Evolutionary conservation across 1,284 basidiomycete genomes (phyloP).

Genomic region (Leccinum angustisporum): DNA sequence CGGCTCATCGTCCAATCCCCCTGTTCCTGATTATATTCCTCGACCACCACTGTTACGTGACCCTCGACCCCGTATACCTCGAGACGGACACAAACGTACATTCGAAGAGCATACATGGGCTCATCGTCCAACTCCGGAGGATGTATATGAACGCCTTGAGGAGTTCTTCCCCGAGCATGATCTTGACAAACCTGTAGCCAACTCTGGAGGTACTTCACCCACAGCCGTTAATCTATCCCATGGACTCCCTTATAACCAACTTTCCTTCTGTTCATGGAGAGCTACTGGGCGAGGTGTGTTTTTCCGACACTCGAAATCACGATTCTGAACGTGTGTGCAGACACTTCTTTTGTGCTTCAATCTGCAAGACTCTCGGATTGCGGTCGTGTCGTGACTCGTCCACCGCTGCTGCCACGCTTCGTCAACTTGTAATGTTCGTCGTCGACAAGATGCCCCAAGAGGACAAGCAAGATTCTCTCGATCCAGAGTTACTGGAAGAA

Average conservation of each 20-base stretch:
- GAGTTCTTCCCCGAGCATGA: conserved; percentile 97
- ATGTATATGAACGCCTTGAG: conserved; percentile 91
- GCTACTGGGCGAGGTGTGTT: conserved; percentile 75
- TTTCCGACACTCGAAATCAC: not conserved
- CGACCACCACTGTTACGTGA: conserved; percentile 22
- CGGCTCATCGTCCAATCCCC: conserved; percentile 17
- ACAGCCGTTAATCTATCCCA: conserved; percentile 60
- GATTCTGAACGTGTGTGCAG: conserved; percentile 38
- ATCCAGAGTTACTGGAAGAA: conserved; percentile 38
- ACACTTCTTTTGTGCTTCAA: conserved; percentile 91
- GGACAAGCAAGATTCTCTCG: conserved; percentile 51
- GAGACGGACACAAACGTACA: conserved; percentile 47
- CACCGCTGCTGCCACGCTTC: conserved; percentile 93
- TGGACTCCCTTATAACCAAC: conserved; percentile 78
- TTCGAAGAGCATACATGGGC: conserved; percentile 76
- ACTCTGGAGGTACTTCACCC: conserved; percentile 75
- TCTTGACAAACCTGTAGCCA: conserved; percentile 88
- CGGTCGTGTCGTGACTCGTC: conserved; percentile 81
- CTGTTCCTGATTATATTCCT: conserved; percentile 20
- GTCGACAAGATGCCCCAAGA: conserved; percentile 92
- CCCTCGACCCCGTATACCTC: conserved; percentile 24
- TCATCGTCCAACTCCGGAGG: conserved; percentile 89
- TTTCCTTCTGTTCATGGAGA: conserved; percentile 79
- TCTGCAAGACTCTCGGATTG: conserved; percentile 92
- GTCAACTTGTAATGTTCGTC: conserved; percentile 96